These are phyloP conservation scores for Leccinellum albellum DNA, from an alignment of 768 basidiomycete genomes.

Conservation along the genomic window DNA sequence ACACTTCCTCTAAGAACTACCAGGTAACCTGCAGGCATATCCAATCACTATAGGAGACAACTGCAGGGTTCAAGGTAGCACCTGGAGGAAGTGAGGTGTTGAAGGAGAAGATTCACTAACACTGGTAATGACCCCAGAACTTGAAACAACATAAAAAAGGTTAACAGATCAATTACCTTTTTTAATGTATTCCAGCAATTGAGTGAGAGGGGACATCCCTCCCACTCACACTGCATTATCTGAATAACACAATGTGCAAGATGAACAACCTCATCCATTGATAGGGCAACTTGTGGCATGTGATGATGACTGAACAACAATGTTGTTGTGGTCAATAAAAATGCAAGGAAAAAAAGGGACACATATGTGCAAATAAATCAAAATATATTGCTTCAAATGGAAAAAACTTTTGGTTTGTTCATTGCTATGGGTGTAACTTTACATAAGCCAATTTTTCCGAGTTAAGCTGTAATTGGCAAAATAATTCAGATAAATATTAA, in stretches of 20 bases:
- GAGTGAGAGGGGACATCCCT: conserved; percentile 20
- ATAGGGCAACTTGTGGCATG: conserved; percentile 18
- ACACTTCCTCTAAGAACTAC: conserved; percentile 12
- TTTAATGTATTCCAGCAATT: conserved; percentile 28
- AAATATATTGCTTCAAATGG: too few relatives aligned
- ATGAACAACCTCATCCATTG: conserved; percentile 17
- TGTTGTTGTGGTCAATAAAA: background rate
- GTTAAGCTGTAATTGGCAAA: too few relatives aligned
- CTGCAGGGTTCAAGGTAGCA: conserved; percentile 13
- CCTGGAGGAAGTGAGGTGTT: background rate
- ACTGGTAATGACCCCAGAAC: conserved; percentile 5
- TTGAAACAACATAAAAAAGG: background rate
- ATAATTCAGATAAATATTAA: too few relatives aligned
- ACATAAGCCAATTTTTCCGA: too few relatives aligned
- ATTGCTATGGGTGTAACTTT: too few relatives aligned
- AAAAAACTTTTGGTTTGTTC: too few relatives aligned
- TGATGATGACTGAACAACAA: conserved; percentile 6
- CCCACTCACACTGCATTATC: conserved; percentile 30
- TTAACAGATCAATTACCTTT: conserved; percentile 25
- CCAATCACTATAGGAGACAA: conserved; percentile 9
- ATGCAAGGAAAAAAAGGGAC: background rate
- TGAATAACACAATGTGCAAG: conserved; percentile 25
- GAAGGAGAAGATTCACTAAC: background rate
- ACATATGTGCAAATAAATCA: conserved; percentile 12
- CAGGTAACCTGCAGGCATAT: conserved; percentile 20